Percentiles rank a stretch among this genome's conserved stretches.
These are phyloP conservation scores for Pseudocercospora vitis DNA, from an alignment of 2,329 filamentous ascomycete species.

Conservation along the genomic window DNA sequence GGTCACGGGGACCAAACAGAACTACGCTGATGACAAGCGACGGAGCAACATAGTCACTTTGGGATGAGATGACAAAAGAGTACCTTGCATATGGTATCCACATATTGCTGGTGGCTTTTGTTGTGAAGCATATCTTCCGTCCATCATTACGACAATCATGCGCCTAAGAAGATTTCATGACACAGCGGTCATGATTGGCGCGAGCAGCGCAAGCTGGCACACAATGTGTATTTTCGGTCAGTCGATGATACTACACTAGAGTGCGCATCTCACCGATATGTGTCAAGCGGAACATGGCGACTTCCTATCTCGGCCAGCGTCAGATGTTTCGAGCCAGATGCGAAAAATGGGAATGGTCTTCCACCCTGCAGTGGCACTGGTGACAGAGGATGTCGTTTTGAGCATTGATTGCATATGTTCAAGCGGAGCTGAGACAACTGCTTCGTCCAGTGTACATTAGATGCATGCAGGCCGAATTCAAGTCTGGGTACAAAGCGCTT, in stretches of 20 bases:
- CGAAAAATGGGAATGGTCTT: background rate
- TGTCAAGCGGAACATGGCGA: background rate
- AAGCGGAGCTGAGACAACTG: background rate
- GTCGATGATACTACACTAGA: background rate
- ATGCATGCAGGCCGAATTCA: background rate
- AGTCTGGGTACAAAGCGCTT: background rate
- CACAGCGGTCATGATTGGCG: background rate
- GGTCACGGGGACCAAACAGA: constrained; percentile 2
- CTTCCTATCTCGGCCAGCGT: background rate
- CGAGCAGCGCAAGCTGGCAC: background rate
- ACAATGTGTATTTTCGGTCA: background rate
- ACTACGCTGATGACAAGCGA: constrained; percentile 7
- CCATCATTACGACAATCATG: background rate
- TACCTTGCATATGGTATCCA: background rate
- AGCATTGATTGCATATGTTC: background rate
- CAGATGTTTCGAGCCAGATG: no score
- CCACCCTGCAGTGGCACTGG: background rate
- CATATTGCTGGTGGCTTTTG: background rate
- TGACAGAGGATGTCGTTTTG: background rate
- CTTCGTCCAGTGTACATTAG: background rate
- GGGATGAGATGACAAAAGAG: background rate
- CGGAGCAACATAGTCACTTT: constrained; percentile 1
- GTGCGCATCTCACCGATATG: no score
- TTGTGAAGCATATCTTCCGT: background rate
- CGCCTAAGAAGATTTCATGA: background rate